A percentile compares a stretch with the other conserved stretches of the same genome.
Evolutionary conservation across 768 basidiomycete genomes (phyloP).

Genomic region (Pholiota molesta): DNA sequence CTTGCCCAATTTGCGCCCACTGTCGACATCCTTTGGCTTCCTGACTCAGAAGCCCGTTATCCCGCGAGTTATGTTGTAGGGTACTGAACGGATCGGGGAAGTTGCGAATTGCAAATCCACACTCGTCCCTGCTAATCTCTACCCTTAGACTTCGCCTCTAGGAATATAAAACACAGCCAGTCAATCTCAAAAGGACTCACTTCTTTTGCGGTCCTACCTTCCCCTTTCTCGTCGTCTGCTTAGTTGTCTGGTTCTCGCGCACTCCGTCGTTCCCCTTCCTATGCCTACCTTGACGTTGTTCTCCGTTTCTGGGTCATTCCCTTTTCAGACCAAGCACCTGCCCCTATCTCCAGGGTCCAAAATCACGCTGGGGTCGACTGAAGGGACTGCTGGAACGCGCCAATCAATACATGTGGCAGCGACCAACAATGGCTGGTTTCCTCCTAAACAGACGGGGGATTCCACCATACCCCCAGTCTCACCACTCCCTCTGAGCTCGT

Average conservation of each 20-base stretch:
- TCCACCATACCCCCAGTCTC: constrained; percentile 30
- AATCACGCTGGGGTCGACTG: constrained; percentile 23
- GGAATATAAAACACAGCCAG: neutral
- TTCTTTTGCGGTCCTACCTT: neutral
- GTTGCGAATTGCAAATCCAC: neutral
- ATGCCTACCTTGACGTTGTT: constrained; percentile 12
- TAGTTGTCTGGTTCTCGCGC: neutral
- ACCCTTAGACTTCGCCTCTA: neutral
- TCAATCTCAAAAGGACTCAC: neutral
- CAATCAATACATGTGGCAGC: constrained; percentile 25
- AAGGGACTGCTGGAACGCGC: constrained; percentile 10
- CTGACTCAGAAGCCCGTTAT: constrained; percentile 13
- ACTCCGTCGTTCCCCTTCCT: neutral
- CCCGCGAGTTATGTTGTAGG: constrained; percentile 13
- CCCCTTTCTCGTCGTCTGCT: neutral
- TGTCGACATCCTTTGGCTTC: constrained; percentile 7
- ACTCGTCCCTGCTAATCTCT: neutral
- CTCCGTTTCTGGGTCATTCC: constrained; percentile 20
- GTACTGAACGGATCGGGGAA: neutral
- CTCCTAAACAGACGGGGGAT: constrained; percentile 29
- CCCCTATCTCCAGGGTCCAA: constrained; percentile 17
- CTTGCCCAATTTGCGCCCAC: constrained; percentile 7
- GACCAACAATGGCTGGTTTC: constrained; percentile 46
- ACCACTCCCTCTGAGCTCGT: constrained; percentile 42
- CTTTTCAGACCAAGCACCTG: constrained; percentile 22